Base-by-base conservation (phyloP, 1,139 yeast genomes). In the Lodderomyces margitis region DNA sequence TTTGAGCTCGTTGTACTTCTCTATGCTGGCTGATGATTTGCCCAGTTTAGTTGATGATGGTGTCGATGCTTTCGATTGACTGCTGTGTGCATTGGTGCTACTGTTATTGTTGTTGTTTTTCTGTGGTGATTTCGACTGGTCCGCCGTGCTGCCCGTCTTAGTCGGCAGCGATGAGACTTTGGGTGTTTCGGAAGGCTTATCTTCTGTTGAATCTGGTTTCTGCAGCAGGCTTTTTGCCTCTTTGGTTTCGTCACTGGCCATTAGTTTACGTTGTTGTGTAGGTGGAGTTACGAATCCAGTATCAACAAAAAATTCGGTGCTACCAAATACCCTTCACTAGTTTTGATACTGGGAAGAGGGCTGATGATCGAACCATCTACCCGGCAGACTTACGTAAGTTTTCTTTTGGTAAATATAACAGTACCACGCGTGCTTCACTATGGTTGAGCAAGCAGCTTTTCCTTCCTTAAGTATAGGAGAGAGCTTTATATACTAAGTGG, bases 1-100 rank as follows among this genome's bases (percentile, higher is more conserved):
- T 58, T 83, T 83, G 53, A 87, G 66, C 53, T 75, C 74, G 43
- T 81, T 83, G 63, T 91, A 91, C 49, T 83, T 83, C 42, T 75
- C 79, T 16, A 46, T 25, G 19, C 41, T 42, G 36, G 21, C 31
- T 15, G 30, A 30, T 12, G 27, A 17, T 20, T 39, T 32, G 23
- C 40, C 20, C 15, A 7, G 19, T 15, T 15, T 28, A 5, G 23
- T 21, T 30, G 42, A 28, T 31, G 32, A 17, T 5, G 21, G 20
- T 2, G 23, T 15, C 7, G 37, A 21, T 27, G 28, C 17, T 25
- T 17, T 31, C 30, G 37, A 19, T 20, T 38, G 34, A 32, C 12
- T 33, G 38, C 36, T 17, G 41, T 35, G 14, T 41, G 28, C 14
- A 41, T 16, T 23, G n/a, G n/a, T n/a, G 40, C 30, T 21, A 33